A percentile compares a stretch with the other conserved stretches of the same genome.
Evolutionary conservation across 306 rosid genomes (phyloP).

Genomic region (Casuarina equisetifolia): DNA sequence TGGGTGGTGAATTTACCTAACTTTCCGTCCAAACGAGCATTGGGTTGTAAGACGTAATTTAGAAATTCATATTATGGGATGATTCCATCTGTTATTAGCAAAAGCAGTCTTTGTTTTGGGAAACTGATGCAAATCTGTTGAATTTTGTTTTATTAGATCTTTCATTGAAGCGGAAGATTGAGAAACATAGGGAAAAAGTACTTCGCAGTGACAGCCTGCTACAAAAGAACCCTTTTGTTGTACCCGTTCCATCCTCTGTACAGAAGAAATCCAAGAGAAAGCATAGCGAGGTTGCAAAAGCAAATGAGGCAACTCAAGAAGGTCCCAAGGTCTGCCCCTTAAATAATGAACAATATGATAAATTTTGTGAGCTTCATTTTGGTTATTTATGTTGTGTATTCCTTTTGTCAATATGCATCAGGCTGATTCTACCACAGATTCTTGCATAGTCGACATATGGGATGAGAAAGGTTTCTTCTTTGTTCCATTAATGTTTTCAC

Average conservation of each 20-base stretch:
- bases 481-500: neutral
- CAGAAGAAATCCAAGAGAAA: conserved; percentile 58
- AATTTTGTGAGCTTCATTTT: conserved; percentile 2
- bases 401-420: conserved; percentile 26
- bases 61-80: neutral
- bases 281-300: conserved; percentile 29
- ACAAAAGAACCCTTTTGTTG: conserved; percentile 74
- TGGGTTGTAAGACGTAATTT: neutral
- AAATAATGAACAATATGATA: neutral
- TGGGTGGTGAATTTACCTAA: neutral
- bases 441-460: conserved; percentile 64
- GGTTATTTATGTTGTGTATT: conserved; percentile 1
- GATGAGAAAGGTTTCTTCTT: conserved; percentile 52
- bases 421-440: conserved; percentile 43
- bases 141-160: conserved; percentile 51
- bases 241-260: conserved; percentile 67
- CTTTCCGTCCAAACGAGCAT: neutral
- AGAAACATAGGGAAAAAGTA: conserved; percentile 76
- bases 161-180: conserved; percentile 81
- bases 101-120: neutral
- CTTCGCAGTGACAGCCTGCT: conserved; percentile 68
- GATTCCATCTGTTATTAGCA: neutral
- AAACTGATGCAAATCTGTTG: conserved; percentile 6
- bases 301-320: conserved; percentile 29
- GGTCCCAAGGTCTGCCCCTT: conserved; percentile 51